phyloP scores from a whole-genome alignment of 148 eudicot genomes.

The Rhododendron molle region DNA sequence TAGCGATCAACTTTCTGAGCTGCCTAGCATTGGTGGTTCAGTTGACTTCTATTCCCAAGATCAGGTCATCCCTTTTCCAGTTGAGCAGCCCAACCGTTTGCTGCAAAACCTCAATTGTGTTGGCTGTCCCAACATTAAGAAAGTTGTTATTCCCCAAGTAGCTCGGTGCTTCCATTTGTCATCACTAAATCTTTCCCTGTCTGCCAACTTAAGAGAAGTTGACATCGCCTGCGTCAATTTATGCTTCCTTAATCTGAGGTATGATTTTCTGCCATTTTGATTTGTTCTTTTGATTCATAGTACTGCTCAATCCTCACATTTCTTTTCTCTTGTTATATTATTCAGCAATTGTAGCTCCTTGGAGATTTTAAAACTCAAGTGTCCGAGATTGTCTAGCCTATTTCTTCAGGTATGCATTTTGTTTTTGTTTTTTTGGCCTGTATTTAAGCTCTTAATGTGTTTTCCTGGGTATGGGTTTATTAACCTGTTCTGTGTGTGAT shows the following conservation, averaged over 20 bases:
- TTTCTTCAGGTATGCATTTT: slow-evolving; percentile 74
- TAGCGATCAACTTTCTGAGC: slow-evolving; percentile 14
- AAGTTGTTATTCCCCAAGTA: slow-evolving; percentile 57
- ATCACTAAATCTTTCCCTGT: slow-evolving; percentile 78
- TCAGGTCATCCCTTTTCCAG: slow-evolving; percentile 13
- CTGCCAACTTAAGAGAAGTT: slow-evolving; percentile 76
- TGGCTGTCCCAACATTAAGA: slow-evolving; percentile 84
- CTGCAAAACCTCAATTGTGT: slow-evolving; percentile 88
- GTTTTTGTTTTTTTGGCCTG: background rate
- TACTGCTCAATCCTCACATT: background rate
- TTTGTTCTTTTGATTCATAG: background rate
- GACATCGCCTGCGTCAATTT: slow-evolving; percentile 68
- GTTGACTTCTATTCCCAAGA: slow-evolving; percentile 17
- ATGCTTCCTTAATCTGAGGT: slow-evolving; percentile 89
- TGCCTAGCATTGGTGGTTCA: slow-evolving; percentile 22
- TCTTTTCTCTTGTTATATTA: background rate
- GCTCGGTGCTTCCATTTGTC: slow-evolving; percentile 65
- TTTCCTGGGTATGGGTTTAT: background rate
- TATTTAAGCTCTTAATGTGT: background rate
- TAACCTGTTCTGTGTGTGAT: background rate
- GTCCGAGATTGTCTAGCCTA: slow-evolving; percentile 75
- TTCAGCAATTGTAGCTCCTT: slow-evolving; percentile 78
- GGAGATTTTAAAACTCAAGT: slow-evolving; percentile 70
- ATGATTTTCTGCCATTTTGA: background rate
- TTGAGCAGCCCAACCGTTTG: slow-evolving; percentile 50